phyloP scores from a whole-genome alignment of 2,329 filamentous ascomycete species.

The Hypoxylon sp. region DNA sequence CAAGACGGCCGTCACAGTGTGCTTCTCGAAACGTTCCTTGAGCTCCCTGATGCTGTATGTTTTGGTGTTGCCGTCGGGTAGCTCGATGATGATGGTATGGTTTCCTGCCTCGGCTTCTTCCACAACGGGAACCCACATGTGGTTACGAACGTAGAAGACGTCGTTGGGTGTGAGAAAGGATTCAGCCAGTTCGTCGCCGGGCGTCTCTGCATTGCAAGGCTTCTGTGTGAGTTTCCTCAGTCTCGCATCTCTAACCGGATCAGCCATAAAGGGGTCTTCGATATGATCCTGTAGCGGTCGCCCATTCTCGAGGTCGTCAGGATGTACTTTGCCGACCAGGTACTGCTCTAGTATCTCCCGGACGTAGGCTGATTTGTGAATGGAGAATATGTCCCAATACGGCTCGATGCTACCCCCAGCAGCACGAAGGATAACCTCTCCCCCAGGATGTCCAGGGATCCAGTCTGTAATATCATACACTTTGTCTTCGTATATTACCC shows the following conservation, averaged over 20 bases:
- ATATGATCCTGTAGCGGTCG: conserved; percentile 64
- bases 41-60: conserved; percentile 58
- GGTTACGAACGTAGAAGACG: conserved; percentile 61
- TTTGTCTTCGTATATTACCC: conserved; percentile 72
- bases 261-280: conserved; percentile 66
- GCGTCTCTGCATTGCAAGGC: conserved; percentile 64
- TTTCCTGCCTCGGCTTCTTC: conserved; percentile 50
- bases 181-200: conserved; percentile 54
- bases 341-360: conserved; percentile 74
- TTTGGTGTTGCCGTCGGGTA: conserved; percentile 56
- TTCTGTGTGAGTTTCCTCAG: conserved; percentile 56
- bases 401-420: conserved; percentile 73
- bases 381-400: conserved; percentile 78
- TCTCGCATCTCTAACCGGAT: conserved; percentile 57
- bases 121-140: conserved; percentile 60
- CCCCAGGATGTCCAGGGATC: conserved; percentile 73
- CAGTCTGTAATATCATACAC: conserved; percentile 80
- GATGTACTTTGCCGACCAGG: conserved; percentile 70
- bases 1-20: conserved; percentile 58
- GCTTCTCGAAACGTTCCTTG: conserved; percentile 57
- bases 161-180: conserved; percentile 59
- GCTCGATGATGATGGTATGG: conserved; percentile 57
- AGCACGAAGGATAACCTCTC: conserved; percentile 74
- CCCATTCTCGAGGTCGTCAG: conserved; percentile 69
- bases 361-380: conserved; percentile 74